These are phyloP conservation scores for Petunia hybrid DNA, from an alignment of 305 asterid genomes.

Conservation along the genomic window DNA sequence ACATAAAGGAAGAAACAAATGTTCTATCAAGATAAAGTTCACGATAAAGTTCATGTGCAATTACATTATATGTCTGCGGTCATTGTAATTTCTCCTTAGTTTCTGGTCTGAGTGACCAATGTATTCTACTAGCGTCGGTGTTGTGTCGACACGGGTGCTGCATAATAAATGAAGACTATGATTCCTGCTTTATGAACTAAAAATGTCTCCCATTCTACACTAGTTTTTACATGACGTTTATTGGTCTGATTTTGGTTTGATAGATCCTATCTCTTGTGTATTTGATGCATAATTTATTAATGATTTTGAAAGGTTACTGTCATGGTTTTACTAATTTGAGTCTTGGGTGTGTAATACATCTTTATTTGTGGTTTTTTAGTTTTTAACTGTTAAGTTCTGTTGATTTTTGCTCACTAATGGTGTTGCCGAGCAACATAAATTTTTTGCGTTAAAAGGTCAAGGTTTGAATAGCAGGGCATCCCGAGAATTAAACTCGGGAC, in stretches of 20 bases:
- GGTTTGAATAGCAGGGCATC: conserved; percentile 57
- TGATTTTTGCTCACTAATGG: background rate
- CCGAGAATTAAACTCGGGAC: conserved; percentile 92
- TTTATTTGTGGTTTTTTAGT: background rate
- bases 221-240: background rate
- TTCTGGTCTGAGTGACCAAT: no score
- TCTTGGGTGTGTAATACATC: background rate
- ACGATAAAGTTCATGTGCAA: no score
- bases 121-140: no score
- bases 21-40: no score
- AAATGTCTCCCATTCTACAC: background rate
- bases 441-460: background rate
- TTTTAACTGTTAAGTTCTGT: background rate
- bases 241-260: background rate
- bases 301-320: background rate
- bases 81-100: no score
- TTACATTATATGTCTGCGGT: no score
- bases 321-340: background rate
- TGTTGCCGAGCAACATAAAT: background rate
- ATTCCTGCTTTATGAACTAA: background rate
- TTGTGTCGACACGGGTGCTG: no score
- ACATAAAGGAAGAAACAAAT: no score
- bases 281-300: background rate
- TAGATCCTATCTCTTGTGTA: background rate
- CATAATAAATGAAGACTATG: no score